Evolutionary conservation across 2,329 filamentous ascomycete genomes (phyloP), one percentile per base, ranked within the genome.

Genomic region (Epichloe scottii): DNA sequence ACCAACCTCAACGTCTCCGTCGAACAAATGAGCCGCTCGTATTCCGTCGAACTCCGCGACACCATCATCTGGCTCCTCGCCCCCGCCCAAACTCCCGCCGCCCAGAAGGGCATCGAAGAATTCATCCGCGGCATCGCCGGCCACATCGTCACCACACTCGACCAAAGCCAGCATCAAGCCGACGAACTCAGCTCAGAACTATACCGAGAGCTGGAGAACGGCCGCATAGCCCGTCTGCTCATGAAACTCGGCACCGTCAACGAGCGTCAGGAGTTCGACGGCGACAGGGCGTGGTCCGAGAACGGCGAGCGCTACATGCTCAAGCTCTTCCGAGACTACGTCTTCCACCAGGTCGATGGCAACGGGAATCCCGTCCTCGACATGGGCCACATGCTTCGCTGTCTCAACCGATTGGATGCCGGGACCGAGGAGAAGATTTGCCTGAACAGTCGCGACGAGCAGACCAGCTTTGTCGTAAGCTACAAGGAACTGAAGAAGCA

Each of bases 291-390:
- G 46, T 98, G 93, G 91, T 87, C 89, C 4, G 91, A 97, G 66
- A 93, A 87, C 46, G 91, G 91, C 26, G 89, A 95, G 60, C 81
- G 90, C 30, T 97, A 95, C 65, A 86, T 88, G 63, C 75, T 98
- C 56, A 96, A 95, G 69, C 77, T 98, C 8, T 97, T 97, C 73
- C 81, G 93, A 47, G 93, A 98, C 68, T 97, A 94, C 60, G 88
- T 96, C 40, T 98, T 97, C 69, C 93, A 98, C 66, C 90, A 95
- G 62, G 89, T 96, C 12, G 89, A 97, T 64, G 78, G 80, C 33
- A 82, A 88, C 52, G 89, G 89, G 14, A 85, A 87, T 49, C 86
- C 93, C 0, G 84, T 90, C 1, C 75, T 95, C 5, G 87, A 96
- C 63, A 73, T 96, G 52, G 91, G 86, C 3, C 90, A 97, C 69